Evolutionary conservation across 2,329 filamentous ascomycete species (phyloP), one percentile per base, ranked within the genome.

Genomic region (Colletotrichum somersetense): DNA sequence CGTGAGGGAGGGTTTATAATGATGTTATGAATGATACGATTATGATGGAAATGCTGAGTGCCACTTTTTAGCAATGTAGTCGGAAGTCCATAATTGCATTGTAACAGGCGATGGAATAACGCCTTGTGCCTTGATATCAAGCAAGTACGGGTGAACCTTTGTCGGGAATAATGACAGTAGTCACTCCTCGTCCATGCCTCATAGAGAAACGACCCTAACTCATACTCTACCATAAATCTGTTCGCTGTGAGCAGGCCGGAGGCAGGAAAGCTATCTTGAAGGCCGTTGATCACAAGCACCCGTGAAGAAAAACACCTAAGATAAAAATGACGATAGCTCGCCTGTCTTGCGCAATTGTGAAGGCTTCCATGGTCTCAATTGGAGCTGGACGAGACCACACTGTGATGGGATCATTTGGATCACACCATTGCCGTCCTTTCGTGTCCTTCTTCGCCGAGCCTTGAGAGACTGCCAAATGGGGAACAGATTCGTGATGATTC

Each of bases 1-100:
- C 76, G 71, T 79, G 67, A 74, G 16, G 55, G 11, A 10, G 12
- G 6, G 5, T 44, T 2, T 26, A 46, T 35, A 5, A 66, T 38
- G 12, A 40, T 16, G 20, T 23, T 40, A 58, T 42, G 56, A 30
- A 26, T 30, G 1, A 14, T 30, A 42, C 5, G 48, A 33, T 0
- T 40, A 1, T 53, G n/a, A 63, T 1, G 35, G 23, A 14, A 53
- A 16, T n/a, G 5, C 2, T 42, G 11, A 1, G 0, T 16, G 14
- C 26, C 61, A 42, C 6, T 53, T 5, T n/a, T n/a, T 4, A 2
- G n/a, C 14, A 8, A 7, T 10, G 1, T 18, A 2, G 14, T 11
- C 12, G 30, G 5, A 30, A 3, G 5, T 10, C 30, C 3, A 40
- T 35, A 26, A 4, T 5, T 16, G 16, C 11, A n/a, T n/a, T 5